These are phyloP conservation scores for Venturia carpophila DNA, from an alignment of 2,329 filamentous ascomycete genomes.

Conservation along the genomic window DNA sequence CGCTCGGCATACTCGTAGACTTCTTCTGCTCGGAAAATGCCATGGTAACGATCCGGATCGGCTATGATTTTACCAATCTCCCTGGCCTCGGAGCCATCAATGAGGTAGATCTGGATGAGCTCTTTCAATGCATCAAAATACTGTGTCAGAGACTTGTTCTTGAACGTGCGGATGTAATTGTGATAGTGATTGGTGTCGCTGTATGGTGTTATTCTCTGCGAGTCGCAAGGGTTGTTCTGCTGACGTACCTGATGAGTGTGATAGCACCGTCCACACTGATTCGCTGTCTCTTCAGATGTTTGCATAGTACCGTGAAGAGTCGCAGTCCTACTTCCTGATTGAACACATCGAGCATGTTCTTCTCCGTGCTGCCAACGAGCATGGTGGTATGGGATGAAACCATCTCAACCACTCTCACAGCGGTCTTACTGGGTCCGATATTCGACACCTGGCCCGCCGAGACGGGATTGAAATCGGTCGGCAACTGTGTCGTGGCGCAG, in stretches of 20 bases:
- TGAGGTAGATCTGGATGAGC: constrained; percentile 90
- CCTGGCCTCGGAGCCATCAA: constrained; percentile 78
- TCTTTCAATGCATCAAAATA: constrained; percentile 92
- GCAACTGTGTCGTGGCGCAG: constrained; percentile 75
- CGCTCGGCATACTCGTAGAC: constrained; percentile 96
- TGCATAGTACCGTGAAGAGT: constrained; percentile 85
- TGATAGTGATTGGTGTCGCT: constrained; percentile 95
- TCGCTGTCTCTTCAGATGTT: constrained; percentile 93
- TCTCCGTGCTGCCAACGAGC: constrained; percentile 90
- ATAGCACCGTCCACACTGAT: constrained; percentile 84
- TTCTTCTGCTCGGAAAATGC: constrained; percentile 90
- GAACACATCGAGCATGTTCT: constrained; percentile 97
- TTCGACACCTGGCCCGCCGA: constrained; percentile 38
- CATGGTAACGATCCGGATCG: constrained; percentile 79
- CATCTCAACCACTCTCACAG: constrained; percentile 71
- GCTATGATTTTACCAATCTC: constrained; percentile 94
- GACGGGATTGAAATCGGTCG: constrained; percentile 82
- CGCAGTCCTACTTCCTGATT: constrained; percentile 94
- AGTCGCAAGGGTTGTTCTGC: not conserved
- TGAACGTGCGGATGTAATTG: constrained; percentile 70
- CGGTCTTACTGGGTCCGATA: constrained; percentile 70
- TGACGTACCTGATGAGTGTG: constrained; percentile 64
- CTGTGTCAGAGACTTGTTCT: constrained; percentile 72
- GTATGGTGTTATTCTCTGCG: constrained; percentile 8
- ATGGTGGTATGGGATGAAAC: constrained; percentile 85